Base-by-base conservation (phyloP, 1,139 yeast species). In the Suhomyces choctaworum region DNA sequence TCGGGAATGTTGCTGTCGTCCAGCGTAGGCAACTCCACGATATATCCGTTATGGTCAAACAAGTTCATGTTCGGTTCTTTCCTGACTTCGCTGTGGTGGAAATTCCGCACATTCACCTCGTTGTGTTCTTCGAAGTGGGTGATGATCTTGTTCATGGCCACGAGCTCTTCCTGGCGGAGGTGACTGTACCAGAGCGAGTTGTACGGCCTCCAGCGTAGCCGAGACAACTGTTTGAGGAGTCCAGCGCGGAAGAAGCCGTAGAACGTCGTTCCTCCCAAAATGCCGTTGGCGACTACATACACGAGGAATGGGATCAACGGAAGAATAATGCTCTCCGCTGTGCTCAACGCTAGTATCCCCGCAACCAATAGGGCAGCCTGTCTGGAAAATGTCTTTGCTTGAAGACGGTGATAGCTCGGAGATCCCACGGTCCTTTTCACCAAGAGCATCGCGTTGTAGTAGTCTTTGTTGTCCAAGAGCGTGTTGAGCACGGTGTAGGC, bases 51-150 rank as follows among this genome's bases (percentile, higher is more conserved):
- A 12, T 45, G 51, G 13, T 49, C 48, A 22, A 57, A 44, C 16
- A 48, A 42, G 27, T 45, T 48, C 19, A 56, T 34, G 22, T 49
- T 46, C 5, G 57, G 27, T 20, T 46, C 44, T 3, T 44, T 43
- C 12, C 70, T 46, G 1, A 65, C 64, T 31, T 58, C 50, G 28
- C 68, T 61, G 24, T 51, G 55, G 44, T 70, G 76, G 43, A 54
- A 69, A 39, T 69, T 69, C 24, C 57, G 52, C 5, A 66, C 51
- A 37, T 68, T 68, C 25, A 65, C 51, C 39, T 70, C 75, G 40
- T 60, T 57, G 42, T 58, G 59, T 46, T 69, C 74, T 40, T 70
- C 73, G 36, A 62, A 67, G 41, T 63, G 66, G 4, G 60, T 57
- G 28, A 68, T 50, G 12, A 66, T 56, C 34, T 60, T 52, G 41